These are phyloP conservation scores for Suhomyces panamericanus DNA, from an alignment of 1,139 yeast species.

Conservation along the genomic window DNA sequence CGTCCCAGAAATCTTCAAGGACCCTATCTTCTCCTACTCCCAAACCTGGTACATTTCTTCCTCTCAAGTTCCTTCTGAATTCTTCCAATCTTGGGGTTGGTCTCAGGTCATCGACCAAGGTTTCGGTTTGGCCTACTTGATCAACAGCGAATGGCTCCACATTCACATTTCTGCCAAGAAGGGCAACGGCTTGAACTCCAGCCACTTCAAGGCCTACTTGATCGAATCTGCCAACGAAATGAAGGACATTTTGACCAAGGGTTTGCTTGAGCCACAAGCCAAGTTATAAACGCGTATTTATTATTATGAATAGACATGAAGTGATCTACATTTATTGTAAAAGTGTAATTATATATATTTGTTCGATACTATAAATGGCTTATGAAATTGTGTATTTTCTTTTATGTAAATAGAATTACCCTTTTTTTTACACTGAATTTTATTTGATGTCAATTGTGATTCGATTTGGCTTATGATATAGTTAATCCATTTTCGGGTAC, in stretches of 20 bases:
- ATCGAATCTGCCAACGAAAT: constrained; percentile 81
- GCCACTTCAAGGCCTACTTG: constrained; percentile 67
- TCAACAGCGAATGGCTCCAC: constrained; percentile 82
- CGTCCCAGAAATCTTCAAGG: constrained; percentile 71
- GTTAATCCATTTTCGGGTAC: no score
- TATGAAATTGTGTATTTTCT: no score
- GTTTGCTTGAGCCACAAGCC: constrained; percentile 41
- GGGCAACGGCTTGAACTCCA: constrained; percentile 64
- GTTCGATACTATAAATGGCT: no score
- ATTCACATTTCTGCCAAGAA: constrained; percentile 82
- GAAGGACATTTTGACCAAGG: constrained; percentile 57
- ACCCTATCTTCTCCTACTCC: constrained; percentile 75
- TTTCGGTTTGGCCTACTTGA: constrained; percentile 90
- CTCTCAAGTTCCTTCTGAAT: constrained; percentile 86
- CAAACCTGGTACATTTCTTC: constrained; percentile 85
- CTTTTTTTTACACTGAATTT: no score
- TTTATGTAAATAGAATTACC: no score
- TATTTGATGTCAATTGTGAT: no score
- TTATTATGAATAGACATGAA: constrained; percentile 3
- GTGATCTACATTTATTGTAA: neutral
- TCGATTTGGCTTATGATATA: no score
- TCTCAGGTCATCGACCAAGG: constrained; percentile 95
- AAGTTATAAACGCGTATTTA: constrained; percentile 26
- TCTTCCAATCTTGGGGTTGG: constrained; percentile 94
- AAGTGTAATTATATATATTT: no score